These are phyloP conservation scores for Boeremia lycopersici DNA, from an alignment of 2,329 filamentous ascomycete species.

Conservation along the genomic window DNA sequence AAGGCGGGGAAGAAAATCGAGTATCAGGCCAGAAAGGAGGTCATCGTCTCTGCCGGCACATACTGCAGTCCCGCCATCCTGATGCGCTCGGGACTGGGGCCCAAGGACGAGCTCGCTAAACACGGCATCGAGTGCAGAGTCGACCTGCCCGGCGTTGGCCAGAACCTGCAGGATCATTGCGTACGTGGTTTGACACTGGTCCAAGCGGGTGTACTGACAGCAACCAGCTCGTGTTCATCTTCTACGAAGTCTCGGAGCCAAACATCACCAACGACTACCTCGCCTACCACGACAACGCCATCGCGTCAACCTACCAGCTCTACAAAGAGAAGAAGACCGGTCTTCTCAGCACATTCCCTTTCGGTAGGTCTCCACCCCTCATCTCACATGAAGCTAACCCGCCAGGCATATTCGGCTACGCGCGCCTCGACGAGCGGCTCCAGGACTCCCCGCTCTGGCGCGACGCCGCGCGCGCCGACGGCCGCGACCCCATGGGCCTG, in stretches of 20 bases:
- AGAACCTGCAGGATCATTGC: slow-evolving; percentile 69
- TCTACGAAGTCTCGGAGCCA: slow-evolving; percentile 65
- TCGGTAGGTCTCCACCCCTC: slow-evolving; percentile 45
- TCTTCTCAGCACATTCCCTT: slow-evolving; percentile 66
- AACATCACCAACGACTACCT: slow-evolving; percentile 60
- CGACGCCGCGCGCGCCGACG: slow-evolving; percentile 50
- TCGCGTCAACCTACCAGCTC: slow-evolving; percentile 57
- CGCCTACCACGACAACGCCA: slow-evolving; percentile 61
- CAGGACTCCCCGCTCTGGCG: slow-evolving; percentile 62
- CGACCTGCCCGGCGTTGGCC: slow-evolving; percentile 66
- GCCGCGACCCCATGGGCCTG: slow-evolving; percentile 68
- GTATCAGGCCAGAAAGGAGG: slow-evolving; percentile 44
- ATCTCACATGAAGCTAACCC: neutral
- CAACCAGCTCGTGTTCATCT: slow-evolving; percentile 57
- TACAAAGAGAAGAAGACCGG: slow-evolving; percentile 66
- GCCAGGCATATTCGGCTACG: slow-evolving; percentile 60
- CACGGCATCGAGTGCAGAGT: slow-evolving; percentile 60
- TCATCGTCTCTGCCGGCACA: slow-evolving; percentile 42
- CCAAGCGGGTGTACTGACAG: slow-evolving; percentile 23
- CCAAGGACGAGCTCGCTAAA: slow-evolving; percentile 56
- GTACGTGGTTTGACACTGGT: slow-evolving; percentile 47
- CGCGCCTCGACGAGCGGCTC: slow-evolving; percentile 66
- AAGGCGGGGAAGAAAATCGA: slow-evolving; percentile 47
- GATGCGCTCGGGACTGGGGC: slow-evolving; percentile 64
- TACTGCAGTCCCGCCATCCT: slow-evolving; percentile 49